Evolutionary conservation across 805 yeast species (phyloP).

Genomic region (Sugiyamaella chiloensis): DNA sequence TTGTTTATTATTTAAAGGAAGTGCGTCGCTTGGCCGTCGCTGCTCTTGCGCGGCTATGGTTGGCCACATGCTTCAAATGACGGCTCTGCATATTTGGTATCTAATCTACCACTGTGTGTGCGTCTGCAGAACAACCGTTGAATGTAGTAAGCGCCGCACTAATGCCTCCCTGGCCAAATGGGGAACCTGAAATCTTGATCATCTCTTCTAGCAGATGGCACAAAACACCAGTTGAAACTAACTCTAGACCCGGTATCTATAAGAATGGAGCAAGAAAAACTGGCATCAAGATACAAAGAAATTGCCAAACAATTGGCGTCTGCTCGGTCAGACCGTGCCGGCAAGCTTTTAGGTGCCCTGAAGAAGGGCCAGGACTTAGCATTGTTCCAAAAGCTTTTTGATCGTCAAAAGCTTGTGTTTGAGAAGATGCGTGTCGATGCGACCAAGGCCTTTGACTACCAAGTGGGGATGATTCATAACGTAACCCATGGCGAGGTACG

Average conservation of each 20-base stretch:
- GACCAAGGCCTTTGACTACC: constrained; percentile 21
- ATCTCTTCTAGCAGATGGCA: too few relatives aligned
- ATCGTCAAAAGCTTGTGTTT: constrained; percentile 15
- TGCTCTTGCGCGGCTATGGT: too few relatives aligned
- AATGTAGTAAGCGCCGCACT: not conserved
- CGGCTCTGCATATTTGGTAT: constrained; percentile 6
- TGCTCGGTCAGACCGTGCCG: constrained; percentile 21
- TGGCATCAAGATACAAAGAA: constrained; percentile 23
- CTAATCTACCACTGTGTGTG: constrained; percentile 3
- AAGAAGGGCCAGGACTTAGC: constrained; percentile 20
- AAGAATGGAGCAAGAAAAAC: constrained; percentile 21
- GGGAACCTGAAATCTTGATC: not conserved
- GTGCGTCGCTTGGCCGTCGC: too few relatives aligned
- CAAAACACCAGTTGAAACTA: not conserved
- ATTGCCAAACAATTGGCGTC: constrained; percentile 22
- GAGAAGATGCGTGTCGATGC: constrained; percentile 19
- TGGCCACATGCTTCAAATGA: too few relatives aligned
- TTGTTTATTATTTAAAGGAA: too few relatives aligned
- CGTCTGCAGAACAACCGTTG: constrained; percentile 2
- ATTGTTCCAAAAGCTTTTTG: constrained; percentile 20
- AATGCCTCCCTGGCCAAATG: not conserved
- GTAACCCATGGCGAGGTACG: constrained; percentile 25
- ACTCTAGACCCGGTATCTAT: constrained; percentile 19
- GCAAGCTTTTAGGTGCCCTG: constrained; percentile 22
- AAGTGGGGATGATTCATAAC: constrained; percentile 19